These are phyloP conservation scores for Ogataea methanolica DNA, from an alignment of 805 yeast species.

Conservation along the genomic window DNA sequence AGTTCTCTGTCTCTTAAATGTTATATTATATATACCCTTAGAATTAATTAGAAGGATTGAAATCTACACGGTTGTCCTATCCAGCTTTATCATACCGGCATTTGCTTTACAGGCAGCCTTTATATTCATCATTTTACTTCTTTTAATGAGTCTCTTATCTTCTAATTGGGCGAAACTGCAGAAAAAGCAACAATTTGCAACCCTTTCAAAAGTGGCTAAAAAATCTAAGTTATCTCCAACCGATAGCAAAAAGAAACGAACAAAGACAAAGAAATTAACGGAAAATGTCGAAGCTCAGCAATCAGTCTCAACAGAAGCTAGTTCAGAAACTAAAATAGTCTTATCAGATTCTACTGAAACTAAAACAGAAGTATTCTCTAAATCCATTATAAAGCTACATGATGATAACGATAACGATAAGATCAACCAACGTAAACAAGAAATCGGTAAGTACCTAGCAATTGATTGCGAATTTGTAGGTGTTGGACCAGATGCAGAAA, in stretches of 20 bases:
- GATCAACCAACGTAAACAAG: slow-evolving; percentile 23
- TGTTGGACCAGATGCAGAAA: slow-evolving; percentile 67
- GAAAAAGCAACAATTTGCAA: slow-evolving; percentile 6
- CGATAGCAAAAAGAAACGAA: not conserved
- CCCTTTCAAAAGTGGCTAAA: slow-evolving; percentile 1
- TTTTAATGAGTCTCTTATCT: slow-evolving; percentile 5
- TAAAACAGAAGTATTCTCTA: not conserved
- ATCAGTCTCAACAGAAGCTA: too few relatives aligned
- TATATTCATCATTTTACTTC: too few relatives aligned
- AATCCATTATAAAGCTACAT: slow-evolving; percentile 1
- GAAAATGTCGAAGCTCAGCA: too few relatives aligned
- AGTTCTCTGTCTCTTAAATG: too few relatives aligned
- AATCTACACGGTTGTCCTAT: too few relatives aligned
- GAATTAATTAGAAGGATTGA: too few relatives aligned
- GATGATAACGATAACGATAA: slow-evolving; percentile 4
- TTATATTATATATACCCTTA: too few relatives aligned
- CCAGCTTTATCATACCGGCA: not conserved
- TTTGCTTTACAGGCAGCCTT: too few relatives aligned
- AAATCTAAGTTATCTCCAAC: not conserved
- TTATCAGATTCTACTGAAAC: too few relatives aligned
- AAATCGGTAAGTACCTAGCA: slow-evolving; percentile 70
- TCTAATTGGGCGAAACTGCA: slow-evolving; percentile 21
- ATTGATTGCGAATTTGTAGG: slow-evolving; percentile 96
- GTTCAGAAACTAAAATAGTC: too few relatives aligned
- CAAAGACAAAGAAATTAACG: too few relatives aligned